Evolutionary conservation across 257 asterid species (phyloP).

Genomic region (Solanum bulbocastanum): DNA sequence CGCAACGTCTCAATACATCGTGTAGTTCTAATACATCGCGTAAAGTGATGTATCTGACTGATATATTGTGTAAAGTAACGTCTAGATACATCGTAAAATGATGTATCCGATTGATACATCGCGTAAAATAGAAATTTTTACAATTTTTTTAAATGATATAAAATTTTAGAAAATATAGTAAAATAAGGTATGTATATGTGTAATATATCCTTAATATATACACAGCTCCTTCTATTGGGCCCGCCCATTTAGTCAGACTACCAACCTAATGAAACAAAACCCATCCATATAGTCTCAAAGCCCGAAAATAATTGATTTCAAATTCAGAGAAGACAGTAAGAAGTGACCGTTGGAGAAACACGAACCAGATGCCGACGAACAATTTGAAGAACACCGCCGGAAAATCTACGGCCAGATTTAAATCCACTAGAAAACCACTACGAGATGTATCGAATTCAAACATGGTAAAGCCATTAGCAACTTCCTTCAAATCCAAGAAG

Average conservation of each 20-base stretch:
- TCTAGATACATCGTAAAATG: no score
- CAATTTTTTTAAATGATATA: no score
- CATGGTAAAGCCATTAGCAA: slow-evolving; percentile 10
- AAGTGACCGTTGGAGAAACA: neutral
- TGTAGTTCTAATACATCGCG: no score
- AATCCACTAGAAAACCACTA: neutral
- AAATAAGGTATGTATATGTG: no score
- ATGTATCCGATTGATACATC: no score
- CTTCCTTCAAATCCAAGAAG: slow-evolving; percentile 9
- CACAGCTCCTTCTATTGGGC: neutral
- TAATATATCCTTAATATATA: no score
- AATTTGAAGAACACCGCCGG: neutral
- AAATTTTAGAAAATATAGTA: no score
- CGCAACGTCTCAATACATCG: no score
- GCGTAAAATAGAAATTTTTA: no score
- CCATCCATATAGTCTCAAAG: neutral
- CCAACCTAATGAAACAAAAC: neutral
- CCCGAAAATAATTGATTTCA: neutral
- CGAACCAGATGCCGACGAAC: neutral
- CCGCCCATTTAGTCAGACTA: neutral
- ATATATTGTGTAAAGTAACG: no score
- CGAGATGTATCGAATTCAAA: neutral
- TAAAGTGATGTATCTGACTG: no score
- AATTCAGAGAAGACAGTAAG: neutral
- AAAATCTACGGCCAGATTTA: neutral